Percentiles rank a stretch among this genome's conserved stretches.
Conservation (phyloP, 1,284 basidiomycete species). For the Puccinia triticina region DNA sequence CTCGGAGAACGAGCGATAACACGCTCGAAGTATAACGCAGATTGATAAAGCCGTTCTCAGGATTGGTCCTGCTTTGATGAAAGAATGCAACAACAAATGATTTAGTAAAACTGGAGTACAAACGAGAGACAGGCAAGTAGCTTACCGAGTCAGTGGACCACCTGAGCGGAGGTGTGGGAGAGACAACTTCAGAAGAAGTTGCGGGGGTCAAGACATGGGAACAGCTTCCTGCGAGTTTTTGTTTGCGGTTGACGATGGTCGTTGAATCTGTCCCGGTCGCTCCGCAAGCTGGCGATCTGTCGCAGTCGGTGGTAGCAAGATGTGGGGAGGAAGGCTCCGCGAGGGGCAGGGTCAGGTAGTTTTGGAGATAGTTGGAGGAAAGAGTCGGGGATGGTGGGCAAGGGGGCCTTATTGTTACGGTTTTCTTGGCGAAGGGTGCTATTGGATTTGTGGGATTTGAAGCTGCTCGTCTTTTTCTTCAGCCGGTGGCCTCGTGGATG, state of each 20-base stretch:
- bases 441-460: neutral
- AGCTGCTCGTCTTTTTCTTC: neutral
- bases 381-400: neutral
- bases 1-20: neutral
- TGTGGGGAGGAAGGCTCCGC: neutral
- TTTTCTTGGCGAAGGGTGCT: no score
- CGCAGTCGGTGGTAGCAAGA: neutral
- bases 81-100: neutral
- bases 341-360: neutral
- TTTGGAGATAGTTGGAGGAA: neutral
- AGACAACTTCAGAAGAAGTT: neutral
- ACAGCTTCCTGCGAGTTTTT: neutral
- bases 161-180: neutral
- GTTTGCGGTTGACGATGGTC: neutral
- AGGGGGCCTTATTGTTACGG: neutral
- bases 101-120: neutral
- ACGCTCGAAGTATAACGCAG: neutral
- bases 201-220: neutral
- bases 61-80: no score
- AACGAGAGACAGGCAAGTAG: neutral
- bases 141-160: neutral
- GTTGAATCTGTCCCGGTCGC: neutral
- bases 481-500: neutral
- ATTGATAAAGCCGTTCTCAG: neutral
- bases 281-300: neutral